These are phyloP conservation scores for Fusarium nanum DNA, from an alignment of 2,329 filamentous ascomycete species.

Conservation along the genomic window DNA sequence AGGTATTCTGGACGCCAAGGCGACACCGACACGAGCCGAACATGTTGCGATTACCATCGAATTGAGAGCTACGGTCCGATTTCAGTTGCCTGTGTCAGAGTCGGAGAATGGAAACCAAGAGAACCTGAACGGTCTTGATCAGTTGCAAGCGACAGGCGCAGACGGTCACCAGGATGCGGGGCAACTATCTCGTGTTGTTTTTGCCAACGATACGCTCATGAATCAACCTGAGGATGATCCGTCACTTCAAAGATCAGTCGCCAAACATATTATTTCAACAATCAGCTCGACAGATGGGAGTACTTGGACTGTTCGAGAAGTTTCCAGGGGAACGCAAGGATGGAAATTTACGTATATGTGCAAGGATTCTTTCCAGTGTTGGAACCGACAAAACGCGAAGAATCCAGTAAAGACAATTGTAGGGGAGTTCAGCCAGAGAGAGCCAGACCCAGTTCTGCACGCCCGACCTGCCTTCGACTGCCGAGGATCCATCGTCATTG, in stretches of 20 bases:
- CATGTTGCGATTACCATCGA: conserved; percentile 62
- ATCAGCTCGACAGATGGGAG: conserved; percentile 61
- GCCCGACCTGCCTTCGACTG: conserved; percentile 71
- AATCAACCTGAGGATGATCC: conserved; percentile 63
- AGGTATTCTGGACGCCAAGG: conserved; percentile 55
- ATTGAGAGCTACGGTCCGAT: conserved; percentile 57
- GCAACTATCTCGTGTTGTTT: conserved; percentile 54
- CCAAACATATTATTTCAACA: conserved; percentile 59
- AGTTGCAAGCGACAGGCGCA: conserved; percentile 40
- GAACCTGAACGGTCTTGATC: conserved; percentile 50
- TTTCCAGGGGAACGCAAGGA: conserved; percentile 59
- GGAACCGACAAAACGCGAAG: conserved; percentile 61
- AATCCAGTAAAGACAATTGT: conserved; percentile 55
- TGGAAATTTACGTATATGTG: conserved; percentile 67
- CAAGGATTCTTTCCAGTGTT: conserved; percentile 63
- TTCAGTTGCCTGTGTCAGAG: conserved; percentile 56
- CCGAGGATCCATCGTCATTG: conserved; percentile 61
- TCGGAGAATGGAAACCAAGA: conserved; percentile 52
- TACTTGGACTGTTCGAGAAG: conserved; percentile 60
- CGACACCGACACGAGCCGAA: conserved; percentile 61
- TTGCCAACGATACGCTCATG: conserved; percentile 59
- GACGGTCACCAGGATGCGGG: conserved; percentile 21
- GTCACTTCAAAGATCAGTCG: conserved; percentile 60
- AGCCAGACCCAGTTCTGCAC: conserved; percentile 58
- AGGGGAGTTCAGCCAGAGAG: conserved; percentile 62